These are phyloP conservation scores for Cyclocybe cylindracea DNA, from an alignment of 768 basidiomycete species.

Conservation along the genomic window DNA sequence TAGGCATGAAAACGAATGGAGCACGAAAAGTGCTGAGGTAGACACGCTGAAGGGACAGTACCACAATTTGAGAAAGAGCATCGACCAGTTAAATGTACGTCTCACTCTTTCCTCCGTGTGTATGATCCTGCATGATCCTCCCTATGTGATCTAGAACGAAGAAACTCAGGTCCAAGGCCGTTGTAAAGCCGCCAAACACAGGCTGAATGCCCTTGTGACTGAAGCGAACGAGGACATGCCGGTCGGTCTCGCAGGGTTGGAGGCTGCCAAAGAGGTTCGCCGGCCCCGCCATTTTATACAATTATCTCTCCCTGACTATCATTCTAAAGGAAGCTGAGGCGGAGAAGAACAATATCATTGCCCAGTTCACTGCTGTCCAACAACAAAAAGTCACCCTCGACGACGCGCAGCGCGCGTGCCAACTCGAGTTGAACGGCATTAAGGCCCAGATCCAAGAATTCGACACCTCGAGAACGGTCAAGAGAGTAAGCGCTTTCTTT, in stretches of 20 bases:
- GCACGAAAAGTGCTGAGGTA: slow-evolving; percentile 24
- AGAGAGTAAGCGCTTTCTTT: slow-evolving; percentile 43
- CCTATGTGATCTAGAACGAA: slow-evolving; percentile 20
- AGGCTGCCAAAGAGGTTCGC: slow-evolving; percentile 55
- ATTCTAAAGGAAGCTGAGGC: slow-evolving; percentile 49
- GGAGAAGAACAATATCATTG: slow-evolving; percentile 48
- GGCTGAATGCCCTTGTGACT: slow-evolving; percentile 45
- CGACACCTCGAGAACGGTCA: slow-evolving; percentile 38
- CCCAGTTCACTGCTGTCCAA: slow-evolving; percentile 51
- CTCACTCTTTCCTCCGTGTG: not conserved
- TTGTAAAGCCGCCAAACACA: slow-evolving; percentile 31
- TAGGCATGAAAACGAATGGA: slow-evolving; percentile 38
- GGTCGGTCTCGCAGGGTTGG: slow-evolving; percentile 56
- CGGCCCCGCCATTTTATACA: not conserved
- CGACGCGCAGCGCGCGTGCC: slow-evolving; percentile 40
- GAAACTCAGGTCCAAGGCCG: slow-evolving; percentile 25
- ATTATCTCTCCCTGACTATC: not conserved
- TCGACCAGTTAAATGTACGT: slow-evolving; percentile 35
- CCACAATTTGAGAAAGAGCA: slow-evolving; percentile 24
- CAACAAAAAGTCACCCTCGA: slow-evolving; percentile 49
- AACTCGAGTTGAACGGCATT: slow-evolving; percentile 45
- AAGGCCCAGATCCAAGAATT: slow-evolving; percentile 54
- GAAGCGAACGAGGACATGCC: slow-evolving; percentile 74
- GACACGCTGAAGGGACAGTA: slow-evolving; percentile 26
- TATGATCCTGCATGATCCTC: not conserved